Conservation (phyloP, 176 grass and related monocot species). For the Carex kokanica region DNA sequence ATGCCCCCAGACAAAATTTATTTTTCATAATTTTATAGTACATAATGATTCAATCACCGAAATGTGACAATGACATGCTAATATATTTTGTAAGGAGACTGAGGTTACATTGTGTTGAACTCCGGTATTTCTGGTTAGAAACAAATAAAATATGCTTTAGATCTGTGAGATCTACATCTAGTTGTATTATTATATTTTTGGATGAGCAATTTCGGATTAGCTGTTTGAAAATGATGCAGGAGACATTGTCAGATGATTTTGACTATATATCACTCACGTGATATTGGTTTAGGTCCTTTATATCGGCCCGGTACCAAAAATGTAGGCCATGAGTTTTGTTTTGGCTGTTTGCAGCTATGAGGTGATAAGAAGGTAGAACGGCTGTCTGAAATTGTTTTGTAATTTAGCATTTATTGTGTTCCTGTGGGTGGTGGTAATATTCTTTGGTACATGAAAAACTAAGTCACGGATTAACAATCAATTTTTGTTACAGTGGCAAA, state of each 20-base stretch:
- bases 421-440: too few relatives aligned
- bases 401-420: background rate
- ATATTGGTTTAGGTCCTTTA: background rate
- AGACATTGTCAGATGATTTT: background rate
- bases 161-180: background rate
- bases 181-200: background rate
- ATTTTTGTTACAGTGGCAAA: too few relatives aligned
- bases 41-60: background rate
- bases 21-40: background rate
- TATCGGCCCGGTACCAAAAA: background rate
- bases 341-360: too few relatives aligned
- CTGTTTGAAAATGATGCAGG: background rate
- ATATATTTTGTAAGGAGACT: background rate
- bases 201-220: background rate
- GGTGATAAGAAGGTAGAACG: too few relatives aligned
- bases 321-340: too few relatives aligned
- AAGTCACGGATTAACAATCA: too few relatives aligned
- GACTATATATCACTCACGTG: background rate
- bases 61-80: background rate
- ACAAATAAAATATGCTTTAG: background rate
- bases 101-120: background rate
- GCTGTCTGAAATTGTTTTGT: background rate
- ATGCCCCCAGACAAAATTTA: background rate
- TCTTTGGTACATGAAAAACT: too few relatives aligned
- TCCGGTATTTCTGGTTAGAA: too few relatives aligned